Conservation (phyloP, 2,329 filamentous ascomycete species). For the Aureobasidium lini region DNA sequence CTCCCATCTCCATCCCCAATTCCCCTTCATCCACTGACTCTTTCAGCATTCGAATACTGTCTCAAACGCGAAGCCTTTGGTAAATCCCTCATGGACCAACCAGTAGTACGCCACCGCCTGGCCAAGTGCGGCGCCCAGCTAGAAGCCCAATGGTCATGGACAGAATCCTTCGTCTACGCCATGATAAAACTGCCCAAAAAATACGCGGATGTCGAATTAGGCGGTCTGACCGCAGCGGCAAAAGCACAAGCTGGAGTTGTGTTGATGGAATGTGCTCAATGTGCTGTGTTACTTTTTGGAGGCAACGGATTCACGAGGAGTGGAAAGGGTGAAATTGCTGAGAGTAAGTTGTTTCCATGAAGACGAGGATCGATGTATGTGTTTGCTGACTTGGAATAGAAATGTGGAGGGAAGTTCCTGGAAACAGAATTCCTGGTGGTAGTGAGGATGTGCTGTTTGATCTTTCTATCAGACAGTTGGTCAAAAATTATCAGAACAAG, state of each 20-base stretch:
- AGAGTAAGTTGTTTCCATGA: slow-evolving; percentile 46
- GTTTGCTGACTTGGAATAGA: slow-evolving; percentile 30
- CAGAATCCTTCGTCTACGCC: slow-evolving; percentile 63
- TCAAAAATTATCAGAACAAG: slow-evolving; percentile 59
- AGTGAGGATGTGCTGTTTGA: slow-evolving; percentile 68
- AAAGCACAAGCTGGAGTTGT: slow-evolving; percentile 69
- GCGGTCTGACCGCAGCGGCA: slow-evolving; percentile 62
- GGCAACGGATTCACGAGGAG: slow-evolving; percentile 64
- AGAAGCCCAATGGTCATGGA: slow-evolving; percentile 64
- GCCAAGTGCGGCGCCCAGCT: slow-evolving; percentile 62
- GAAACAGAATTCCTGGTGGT: slow-evolving; percentile 45
- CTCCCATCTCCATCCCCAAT: not conserved
- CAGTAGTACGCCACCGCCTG: slow-evolving; percentile 65
- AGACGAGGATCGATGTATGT: not conserved
- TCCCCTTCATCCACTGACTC: not conserved
- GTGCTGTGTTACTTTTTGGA: slow-evolving; percentile 63
- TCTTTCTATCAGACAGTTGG: slow-evolving; percentile 59
- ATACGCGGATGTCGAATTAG: slow-evolving; percentile 56
- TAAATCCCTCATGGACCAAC: slow-evolving; percentile 63
- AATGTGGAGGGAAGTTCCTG: slow-evolving; percentile 58
- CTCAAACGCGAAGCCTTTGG: slow-evolving; percentile 61
- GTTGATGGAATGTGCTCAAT: slow-evolving; percentile 62
- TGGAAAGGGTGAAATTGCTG: slow-evolving; percentile 63
- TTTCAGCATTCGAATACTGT: slow-evolving; percentile 52
- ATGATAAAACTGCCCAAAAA: slow-evolving; percentile 54